Conservation (phyloP, 2,329 filamentous ascomycete genomes). For the Rhexocercosporidium sp. region DNA sequence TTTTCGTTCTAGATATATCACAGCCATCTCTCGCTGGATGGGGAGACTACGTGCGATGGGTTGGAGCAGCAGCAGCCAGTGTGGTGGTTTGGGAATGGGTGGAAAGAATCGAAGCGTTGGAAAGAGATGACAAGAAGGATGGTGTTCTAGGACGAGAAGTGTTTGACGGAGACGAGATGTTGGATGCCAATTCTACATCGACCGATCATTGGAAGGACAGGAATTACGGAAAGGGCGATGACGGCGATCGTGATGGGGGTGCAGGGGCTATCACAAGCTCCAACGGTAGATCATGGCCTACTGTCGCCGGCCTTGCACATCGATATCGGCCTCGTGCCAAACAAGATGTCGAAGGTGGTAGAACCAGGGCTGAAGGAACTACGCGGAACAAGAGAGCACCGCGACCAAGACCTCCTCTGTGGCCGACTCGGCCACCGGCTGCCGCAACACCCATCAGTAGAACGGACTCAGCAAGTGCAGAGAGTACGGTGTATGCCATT, state of each 20-base stretch:
- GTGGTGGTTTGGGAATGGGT: conserved; percentile 87
- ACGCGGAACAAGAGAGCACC: conserved; percentile 22
- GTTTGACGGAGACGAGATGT: conserved; percentile 77
- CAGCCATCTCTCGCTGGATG: conserved; percentile 72
- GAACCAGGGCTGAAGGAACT: conserved; percentile 1
- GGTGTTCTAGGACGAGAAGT: conserved; percentile 73
- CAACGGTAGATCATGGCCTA: conserved; percentile 50
- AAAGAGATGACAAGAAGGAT: conserved; percentile 75
- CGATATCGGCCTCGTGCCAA: conserved; percentile 35
- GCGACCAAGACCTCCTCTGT: conserved; percentile 40
- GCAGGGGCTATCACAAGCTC: conserved; percentile 33
- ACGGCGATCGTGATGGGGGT: conserved; percentile 26
- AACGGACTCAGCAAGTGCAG: conserved; percentile 66
- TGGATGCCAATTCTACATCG: conserved; percentile 65
- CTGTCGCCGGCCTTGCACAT: conserved; percentile 34
- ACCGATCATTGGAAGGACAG: conserved; percentile 42
- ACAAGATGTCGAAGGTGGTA: conserved; percentile 34
- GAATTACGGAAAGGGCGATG: conserved; percentile 35
- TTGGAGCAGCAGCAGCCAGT: conserved; percentile 74
- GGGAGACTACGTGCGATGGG: conserved; percentile 80
- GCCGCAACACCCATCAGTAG: conserved; percentile 63
- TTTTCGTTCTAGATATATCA: conserved; percentile 76
- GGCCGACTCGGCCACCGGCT: conserved; percentile 61
- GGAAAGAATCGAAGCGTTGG: conserved; percentile 74
- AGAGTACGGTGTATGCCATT: conserved; percentile 67